A percentile compares a stretch with the other conserved stretches of the same genome.
Conservation (phyloP, 2,329 filamentous ascomycete species). For the Boeremia exigua region DNA sequence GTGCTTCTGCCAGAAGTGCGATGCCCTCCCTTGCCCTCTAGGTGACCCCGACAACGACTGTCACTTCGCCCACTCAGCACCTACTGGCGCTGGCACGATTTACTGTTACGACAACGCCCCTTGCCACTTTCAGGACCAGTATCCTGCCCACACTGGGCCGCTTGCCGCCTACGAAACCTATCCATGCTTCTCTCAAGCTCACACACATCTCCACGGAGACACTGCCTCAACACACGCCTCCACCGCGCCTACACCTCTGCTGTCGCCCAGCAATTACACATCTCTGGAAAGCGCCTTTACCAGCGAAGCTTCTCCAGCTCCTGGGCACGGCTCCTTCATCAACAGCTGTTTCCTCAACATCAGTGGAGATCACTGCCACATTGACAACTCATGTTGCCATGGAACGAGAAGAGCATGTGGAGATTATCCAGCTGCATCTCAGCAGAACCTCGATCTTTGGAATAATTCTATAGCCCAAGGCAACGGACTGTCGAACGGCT, state of each 20-base stretch:
- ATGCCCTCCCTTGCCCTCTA: slow-evolving; percentile 39
- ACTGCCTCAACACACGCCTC: slow-evolving; percentile 35
- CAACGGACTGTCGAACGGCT: slow-evolving; percentile 35
- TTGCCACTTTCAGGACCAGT: slow-evolving; percentile 43
- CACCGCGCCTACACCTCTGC: slow-evolving; percentile 33
- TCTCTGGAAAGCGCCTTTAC: slow-evolving; percentile 40
- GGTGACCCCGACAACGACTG: slow-evolving; percentile 41
- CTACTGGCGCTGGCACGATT: slow-evolving; percentile 38
- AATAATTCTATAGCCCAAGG: slow-evolving; percentile 34
- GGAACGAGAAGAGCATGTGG: slow-evolving; percentile 36
- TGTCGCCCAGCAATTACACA: slow-evolving; percentile 43
- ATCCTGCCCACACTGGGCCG: slow-evolving; percentile 28
- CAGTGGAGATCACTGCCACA: slow-evolving; percentile 43
- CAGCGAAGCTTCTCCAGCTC: slow-evolving; percentile 33
- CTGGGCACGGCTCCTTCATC: slow-evolving; percentile 22
- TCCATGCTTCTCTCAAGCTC: slow-evolving; percentile 39
- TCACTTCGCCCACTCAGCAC: slow-evolving; percentile 41
- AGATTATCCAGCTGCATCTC: slow-evolving; percentile 34
- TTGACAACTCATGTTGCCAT: slow-evolving; percentile 46
- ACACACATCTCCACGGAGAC: slow-evolving; percentile 22
- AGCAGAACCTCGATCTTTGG: slow-evolving; percentile 36
- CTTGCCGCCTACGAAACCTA: slow-evolving; percentile 39
- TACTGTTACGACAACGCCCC: slow-evolving; percentile 44
- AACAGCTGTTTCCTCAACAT: slow-evolving; percentile 40
- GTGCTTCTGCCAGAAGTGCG: slow-evolving; percentile 46